Evolutionary conservation across 148 eudicot genomes (phyloP).

Genomic region (Chenopodium quinoa): DNA sequence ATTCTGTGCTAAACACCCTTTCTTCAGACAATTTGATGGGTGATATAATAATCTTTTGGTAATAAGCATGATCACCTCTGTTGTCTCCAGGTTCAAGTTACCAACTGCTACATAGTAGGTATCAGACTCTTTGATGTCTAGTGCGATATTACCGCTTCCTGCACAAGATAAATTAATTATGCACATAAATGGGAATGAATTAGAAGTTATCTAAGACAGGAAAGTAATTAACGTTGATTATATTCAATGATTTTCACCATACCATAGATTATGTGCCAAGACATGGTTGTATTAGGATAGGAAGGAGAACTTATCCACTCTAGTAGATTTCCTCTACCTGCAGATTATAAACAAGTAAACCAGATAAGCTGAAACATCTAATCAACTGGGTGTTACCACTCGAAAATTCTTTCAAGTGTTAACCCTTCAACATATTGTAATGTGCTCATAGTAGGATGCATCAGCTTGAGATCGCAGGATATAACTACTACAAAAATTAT

Average conservation of each 20-base stretch:
- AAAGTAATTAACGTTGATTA: not conserved
- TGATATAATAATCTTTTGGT: not conserved
- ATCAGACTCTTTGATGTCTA: slow-evolving; percentile 38
- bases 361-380: not conserved
- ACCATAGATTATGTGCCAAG: slow-evolving; percentile 57
- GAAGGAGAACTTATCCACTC: slow-evolving; percentile 53
- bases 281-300: slow-evolving; percentile 42
- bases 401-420: not conserved
- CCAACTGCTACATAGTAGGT: slow-evolving; percentile 53
- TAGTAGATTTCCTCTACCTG: slow-evolving; percentile 44
- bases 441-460: not conserved
- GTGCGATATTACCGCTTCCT: slow-evolving; percentile 47
- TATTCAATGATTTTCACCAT: not conserved
- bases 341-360: slow-evolving; percentile 13
- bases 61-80: slow-evolving; percentile 34
- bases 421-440: not conserved
- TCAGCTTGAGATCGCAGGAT: not conserved
- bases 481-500: not conserved
- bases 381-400: not conserved
- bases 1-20: not conserved
- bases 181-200: not conserved
- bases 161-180: slow-evolving; percentile 17
- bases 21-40: not conserved
- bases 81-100: slow-evolving; percentile 46
- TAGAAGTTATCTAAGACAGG: no score